Evolutionary conservation across 192 early-diverging fungal genomes (phyloP).

Genomic region (Gaertneriomyces semiglobifer): DNA sequence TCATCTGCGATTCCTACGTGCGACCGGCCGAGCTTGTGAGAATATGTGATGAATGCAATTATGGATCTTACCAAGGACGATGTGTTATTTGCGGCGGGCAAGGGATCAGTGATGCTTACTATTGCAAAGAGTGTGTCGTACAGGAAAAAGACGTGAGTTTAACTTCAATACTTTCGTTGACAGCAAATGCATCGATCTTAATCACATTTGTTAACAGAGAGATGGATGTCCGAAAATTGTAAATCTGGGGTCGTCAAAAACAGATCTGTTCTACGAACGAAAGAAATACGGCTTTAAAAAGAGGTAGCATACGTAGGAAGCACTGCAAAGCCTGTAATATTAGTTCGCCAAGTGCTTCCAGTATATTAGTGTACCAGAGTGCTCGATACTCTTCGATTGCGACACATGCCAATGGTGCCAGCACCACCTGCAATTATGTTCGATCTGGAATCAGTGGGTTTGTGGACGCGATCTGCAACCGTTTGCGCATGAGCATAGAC

Average conservation of each 20-base stretch:
- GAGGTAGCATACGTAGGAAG: conserved; percentile 17
- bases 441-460: too few relatives aligned
- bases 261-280: conserved; percentile 86
- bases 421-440: too few relatives aligned
- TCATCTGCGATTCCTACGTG: conserved; percentile 95
- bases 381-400: too few relatives aligned
- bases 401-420: too few relatives aligned
- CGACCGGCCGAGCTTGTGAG: conserved; percentile 82
- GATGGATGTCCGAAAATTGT: conserved; percentile 98
- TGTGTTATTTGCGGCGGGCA: conserved; percentile 87
- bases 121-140: conserved; percentile 85
- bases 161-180: neutral
- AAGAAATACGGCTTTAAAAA: conserved; percentile 67
- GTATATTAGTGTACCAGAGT: too few relatives aligned
- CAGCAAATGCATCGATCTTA: neutral
- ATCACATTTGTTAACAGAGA: conserved; percentile 44
- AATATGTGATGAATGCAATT: conserved; percentile 97
- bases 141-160: conserved; percentile 82
- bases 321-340: too few relatives aligned
- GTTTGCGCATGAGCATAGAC: too few relatives aligned
- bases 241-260: conserved; percentile 89
- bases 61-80: conserved; percentile 82
- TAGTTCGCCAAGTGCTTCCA: too few relatives aligned
- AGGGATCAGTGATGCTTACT: conserved; percentile 91
- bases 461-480: too few relatives aligned